These are phyloP conservation scores for Pleurotus platypus DNA, from an alignment of 768 basidiomycete species.

Conservation along the genomic window DNA sequence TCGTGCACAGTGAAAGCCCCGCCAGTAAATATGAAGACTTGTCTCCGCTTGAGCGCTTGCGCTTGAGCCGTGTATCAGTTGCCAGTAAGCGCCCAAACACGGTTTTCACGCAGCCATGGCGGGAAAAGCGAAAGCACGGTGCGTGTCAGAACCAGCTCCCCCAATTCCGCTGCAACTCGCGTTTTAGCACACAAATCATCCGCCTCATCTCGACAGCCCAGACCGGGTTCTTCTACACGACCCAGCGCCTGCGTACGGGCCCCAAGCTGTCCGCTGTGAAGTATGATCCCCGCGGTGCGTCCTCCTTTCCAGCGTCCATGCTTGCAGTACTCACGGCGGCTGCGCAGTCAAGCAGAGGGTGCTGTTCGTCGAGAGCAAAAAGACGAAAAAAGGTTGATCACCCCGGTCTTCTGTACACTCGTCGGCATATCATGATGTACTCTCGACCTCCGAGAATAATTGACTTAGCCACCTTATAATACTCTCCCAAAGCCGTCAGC, in stretches of 20 bases:
- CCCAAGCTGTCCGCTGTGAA: conserved; percentile 88
- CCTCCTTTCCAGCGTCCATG: not conserved
- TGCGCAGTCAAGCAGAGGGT: conserved; percentile 63
- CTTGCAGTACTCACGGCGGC: not conserved
- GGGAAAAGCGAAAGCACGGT: conserved; percentile 3
- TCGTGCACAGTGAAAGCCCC: too few relatives aligned
- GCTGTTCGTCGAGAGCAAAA: conserved; percentile 76
- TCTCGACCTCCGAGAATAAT: too few relatives aligned
- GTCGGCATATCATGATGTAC: too few relatives aligned
- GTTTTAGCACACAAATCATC: conserved; percentile 74
- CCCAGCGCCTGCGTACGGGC: conserved; percentile 66
- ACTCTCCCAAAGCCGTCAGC: too few relatives aligned
- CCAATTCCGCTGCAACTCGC: not conserved
- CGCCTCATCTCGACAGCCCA: conserved; percentile 89
- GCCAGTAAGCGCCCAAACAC: too few relatives aligned
- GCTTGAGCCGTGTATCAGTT: too few relatives aligned
- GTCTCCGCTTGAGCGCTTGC: too few relatives aligned
- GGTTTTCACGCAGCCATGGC: not conserved
- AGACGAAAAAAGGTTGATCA: conserved; percentile 52
- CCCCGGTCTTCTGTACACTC: too few relatives aligned
- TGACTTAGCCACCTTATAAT: too few relatives aligned
- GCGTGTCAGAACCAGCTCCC: not conserved
- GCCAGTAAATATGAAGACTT: too few relatives aligned
- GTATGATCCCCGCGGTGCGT: conserved; percentile 81
- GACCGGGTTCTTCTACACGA: conserved; percentile 91